A percentile compares a stretch with the other conserved stretches of the same genome.
These are phyloP conservation scores for Epichloe uncinata DNA, from an alignment of 2,329 filamentous ascomycete species.

Conservation along the genomic window DNA sequence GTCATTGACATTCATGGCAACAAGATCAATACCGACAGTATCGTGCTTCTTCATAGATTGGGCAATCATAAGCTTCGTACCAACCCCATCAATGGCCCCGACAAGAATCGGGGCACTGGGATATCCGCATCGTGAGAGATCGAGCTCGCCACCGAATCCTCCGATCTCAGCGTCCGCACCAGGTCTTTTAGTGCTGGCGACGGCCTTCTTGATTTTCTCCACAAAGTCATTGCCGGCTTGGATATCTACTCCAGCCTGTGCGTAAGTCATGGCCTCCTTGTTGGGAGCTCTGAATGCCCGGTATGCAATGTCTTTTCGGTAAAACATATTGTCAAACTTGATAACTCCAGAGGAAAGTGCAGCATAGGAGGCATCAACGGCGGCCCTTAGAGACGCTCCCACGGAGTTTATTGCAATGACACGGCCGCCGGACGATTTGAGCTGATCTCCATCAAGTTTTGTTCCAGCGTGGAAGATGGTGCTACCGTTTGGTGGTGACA, in stretches of 20 bases:
- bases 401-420: conserved; percentile 89
- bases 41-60: conserved; percentile 82
- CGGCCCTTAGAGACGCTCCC: conserved; percentile 57
- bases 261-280: conserved; percentile 65
- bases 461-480: conserved; percentile 94
- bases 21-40: conserved; percentile 90
- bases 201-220: conserved; percentile 77
- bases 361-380: conserved; percentile 77
- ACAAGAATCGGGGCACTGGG: conserved; percentile 65
- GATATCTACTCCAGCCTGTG: conserved; percentile 84
- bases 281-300: conserved; percentile 44
- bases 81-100: conserved; percentile 91
- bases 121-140: conserved; percentile 59
- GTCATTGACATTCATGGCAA: conserved; percentile 99
- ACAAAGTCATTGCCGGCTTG: conserved; percentile 90
- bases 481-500: conserved; percentile 27
- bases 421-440: conserved; percentile 72
- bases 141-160: conserved; percentile 66
- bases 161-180: conserved; percentile 91
- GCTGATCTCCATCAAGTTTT: conserved; percentile 42
- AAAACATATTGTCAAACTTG: conserved; percentile 81
- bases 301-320: conserved; percentile 82
- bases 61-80: conserved; percentile 93
- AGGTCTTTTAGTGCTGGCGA: conserved; percentile 70
- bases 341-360: conserved; percentile 57